Evolutionary conservation across 495 filamentous ascomycete genomes (phyloP).

Genomic region (Trichodelitschia bisporula): DNA sequence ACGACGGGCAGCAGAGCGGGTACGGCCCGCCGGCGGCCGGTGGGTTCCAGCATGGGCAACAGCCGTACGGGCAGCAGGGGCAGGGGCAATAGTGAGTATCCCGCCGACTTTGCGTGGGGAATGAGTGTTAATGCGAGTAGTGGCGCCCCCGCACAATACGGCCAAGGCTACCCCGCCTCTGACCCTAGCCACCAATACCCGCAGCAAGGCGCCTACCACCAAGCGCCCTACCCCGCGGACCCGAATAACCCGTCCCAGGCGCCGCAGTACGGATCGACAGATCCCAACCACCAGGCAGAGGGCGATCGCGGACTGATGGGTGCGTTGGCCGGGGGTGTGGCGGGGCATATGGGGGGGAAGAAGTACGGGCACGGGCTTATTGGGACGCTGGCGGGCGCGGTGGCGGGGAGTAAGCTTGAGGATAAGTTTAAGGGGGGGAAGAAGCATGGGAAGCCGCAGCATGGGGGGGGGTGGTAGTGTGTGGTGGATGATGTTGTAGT

Average conservation of each 20-base stretch:
- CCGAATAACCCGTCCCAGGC: conserved; percentile 10
- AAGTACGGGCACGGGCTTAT: conserved; percentile 14
- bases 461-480: too few species aligned
- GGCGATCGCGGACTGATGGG: conserved; percentile 16
- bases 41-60: conserved; percentile 22
- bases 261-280: conserved; percentile 7
- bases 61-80: too few species aligned
- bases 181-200: conserved; percentile 5
- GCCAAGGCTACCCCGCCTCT: conserved; percentile 4
- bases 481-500: too few species aligned
- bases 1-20: conserved; percentile 17
- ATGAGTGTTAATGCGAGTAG: neutral
- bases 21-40: conserved; percentile 23
- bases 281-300: conserved; percentile 9
- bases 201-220: conserved; percentile 7
- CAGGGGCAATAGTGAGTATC: conserved; percentile 6
- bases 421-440: conserved; percentile 13
- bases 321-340: conserved; percentile 12
- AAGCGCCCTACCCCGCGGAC: conserved; percentile 8
- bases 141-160: conserved; percentile 8
- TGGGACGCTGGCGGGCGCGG: conserved; percentile 14
- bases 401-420: conserved; percentile 16
- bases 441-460: neutral
- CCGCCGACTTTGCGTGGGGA: conserved; percentile 1
- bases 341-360: conserved; percentile 14